These are phyloP conservation scores for Ophiocytium majus DNA, from an alignment of 352 stramenopile genomes.

Conservation along the genomic window DNA sequence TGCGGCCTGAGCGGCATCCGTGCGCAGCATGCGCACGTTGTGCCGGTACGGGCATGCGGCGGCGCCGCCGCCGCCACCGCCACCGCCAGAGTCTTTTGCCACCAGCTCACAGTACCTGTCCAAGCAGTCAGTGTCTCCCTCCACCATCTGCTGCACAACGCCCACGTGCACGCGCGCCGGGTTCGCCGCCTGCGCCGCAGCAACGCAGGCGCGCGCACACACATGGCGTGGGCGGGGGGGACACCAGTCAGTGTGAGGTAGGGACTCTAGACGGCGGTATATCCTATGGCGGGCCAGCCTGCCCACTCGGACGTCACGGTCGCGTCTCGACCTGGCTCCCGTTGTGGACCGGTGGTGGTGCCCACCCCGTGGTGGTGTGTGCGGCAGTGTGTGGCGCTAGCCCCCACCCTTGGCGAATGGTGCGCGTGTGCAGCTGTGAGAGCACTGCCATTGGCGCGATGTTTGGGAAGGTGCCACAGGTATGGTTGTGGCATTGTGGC, in stretches of 20 bases:
- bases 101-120: constrained; percentile 65
- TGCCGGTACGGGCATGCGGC: constrained; percentile 62
- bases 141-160: constrained; percentile 72
- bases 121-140: constrained; percentile 66
- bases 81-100: constrained; percentile 24
- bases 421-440: no score
- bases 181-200: constrained; percentile 56
- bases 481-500: no score
- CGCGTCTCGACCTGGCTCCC: neutral
- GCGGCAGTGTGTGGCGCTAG: no score
- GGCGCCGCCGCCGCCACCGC: no score
- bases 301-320: neutral
- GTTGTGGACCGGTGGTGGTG: neutral
- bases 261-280: neutral
- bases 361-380: neutral
- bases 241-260: neutral
- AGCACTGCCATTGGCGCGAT: no score
- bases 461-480: no score
- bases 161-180: constrained; percentile 66
- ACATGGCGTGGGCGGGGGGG: neutral
- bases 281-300: neutral
- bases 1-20: constrained; percentile 61
- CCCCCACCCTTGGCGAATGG: no score
- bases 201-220: neutral
- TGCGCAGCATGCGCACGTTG: constrained; percentile 62